These are phyloP conservation scores for Eucalyptus grandis DNA, from an alignment of 345 rosid species.

Conservation along the genomic window DNA sequence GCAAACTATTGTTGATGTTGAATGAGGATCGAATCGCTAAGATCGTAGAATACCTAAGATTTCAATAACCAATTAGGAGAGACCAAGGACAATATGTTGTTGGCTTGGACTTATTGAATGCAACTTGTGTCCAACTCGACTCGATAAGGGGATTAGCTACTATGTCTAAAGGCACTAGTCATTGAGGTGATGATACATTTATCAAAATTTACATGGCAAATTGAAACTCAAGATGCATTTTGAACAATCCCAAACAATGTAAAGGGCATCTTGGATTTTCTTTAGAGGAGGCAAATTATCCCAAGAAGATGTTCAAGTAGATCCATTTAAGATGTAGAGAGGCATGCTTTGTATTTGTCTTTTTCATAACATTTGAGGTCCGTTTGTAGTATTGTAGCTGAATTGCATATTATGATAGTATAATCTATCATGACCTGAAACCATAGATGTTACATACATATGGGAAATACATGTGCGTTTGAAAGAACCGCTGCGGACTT, in stretches of 20 bases:
- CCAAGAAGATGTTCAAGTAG: background rate
- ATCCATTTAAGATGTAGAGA: background rate
- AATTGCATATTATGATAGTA: background rate
- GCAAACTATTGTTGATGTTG: accelerated
- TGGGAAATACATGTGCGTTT: background rate
- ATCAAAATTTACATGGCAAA: background rate
- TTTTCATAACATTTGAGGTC: background rate
- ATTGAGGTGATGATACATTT: background rate
- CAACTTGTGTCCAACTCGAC: background rate
- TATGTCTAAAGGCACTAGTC: background rate
- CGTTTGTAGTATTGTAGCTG: background rate
- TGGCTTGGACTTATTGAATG: background rate
- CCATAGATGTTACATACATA: background rate
- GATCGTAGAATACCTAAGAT: background rate
- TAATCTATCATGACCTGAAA: background rate
- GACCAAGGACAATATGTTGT: background rate
- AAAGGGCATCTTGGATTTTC: background rate
- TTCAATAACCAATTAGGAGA: background rate
- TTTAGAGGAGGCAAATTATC: background rate
- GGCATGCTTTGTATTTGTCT: background rate
- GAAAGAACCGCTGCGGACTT: background rate
- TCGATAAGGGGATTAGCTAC: background rate
- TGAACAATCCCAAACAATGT: background rate
- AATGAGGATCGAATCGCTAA: accelerated
- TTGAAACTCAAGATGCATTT: background rate